Evolutionary conservation across 2,329 filamentous ascomycete genomes (phyloP).

Genomic region (Coniochaeta sp.): DNA sequence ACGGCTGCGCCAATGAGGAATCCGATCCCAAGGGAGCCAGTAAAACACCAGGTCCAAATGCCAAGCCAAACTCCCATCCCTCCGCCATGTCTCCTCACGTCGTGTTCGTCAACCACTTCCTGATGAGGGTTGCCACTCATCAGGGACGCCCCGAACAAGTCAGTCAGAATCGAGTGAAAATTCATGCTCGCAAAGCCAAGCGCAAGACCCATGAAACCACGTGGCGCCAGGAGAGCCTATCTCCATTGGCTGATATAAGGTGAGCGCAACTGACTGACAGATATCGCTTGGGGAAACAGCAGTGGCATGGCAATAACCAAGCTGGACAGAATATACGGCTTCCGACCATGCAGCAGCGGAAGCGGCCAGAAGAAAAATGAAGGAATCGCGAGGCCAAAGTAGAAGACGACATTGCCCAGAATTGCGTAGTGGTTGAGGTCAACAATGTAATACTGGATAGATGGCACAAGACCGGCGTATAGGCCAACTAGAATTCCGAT

Average conservation of each 20-base stretch:
- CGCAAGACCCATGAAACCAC: constrained; percentile 58
- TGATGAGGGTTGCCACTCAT: constrained; percentile 68
- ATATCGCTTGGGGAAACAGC: constrained; percentile 67
- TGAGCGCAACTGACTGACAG: constrained; percentile 49
- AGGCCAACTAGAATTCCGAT: constrained; percentile 67
- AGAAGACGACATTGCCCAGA: constrained; percentile 67
- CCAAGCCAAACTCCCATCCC: constrained; percentile 76
- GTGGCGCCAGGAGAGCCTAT: constrained; percentile 53
- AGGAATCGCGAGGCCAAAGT: constrained; percentile 61
- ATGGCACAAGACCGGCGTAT: constrained; percentile 71
- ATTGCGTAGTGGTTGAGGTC: constrained; percentile 62
- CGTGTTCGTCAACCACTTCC: constrained; percentile 59
- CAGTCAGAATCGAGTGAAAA: constrained; percentile 62
- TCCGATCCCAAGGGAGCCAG: constrained; percentile 63
- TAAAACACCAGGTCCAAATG: constrained; percentile 71
- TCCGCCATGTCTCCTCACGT: constrained; percentile 67
- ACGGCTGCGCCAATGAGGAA: constrained; percentile 66
- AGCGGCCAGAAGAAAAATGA: constrained; percentile 68
- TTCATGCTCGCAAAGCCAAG: constrained; percentile 76
- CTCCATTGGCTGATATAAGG: constrained; percentile 50
- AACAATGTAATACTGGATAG: constrained; percentile 69
- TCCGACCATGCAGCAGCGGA: constrained; percentile 67
- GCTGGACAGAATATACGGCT: constrained; percentile 66
- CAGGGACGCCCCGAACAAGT: constrained; percentile 69
- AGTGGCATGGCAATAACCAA: constrained; percentile 64